Base-by-base conservation (phyloP, 495 filamentous ascomycete genomes). In the Penicillium egyptiacum region DNA sequence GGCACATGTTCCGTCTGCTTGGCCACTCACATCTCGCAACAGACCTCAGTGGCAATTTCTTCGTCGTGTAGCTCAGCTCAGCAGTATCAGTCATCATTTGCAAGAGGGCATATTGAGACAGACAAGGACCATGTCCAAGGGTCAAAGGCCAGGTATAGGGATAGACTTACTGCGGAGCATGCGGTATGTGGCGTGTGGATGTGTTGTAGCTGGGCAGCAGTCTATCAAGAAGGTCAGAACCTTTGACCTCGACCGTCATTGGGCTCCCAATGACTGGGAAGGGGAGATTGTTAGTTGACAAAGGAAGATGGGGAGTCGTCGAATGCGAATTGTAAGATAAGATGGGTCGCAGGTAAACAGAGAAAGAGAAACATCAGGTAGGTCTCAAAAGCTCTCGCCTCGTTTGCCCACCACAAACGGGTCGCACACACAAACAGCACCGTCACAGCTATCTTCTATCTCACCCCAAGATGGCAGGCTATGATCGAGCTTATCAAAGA, bases 41-140 rank as follows among this genome's bases (percentile, higher is more conserved):
- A 46, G 44, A 46, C n/a, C n/a, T n/a, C n/a, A n/a, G 25, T 46
- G 44, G 30, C 44, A 46, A 46, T 12, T 46, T 28, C n/a, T 17
- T n/a, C 25, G 16, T 17, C 44, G 19, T 28, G 25, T 46, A n/a
- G 16, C 22, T 28, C 8, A n/a, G 42, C 5, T 12, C 11, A 26
- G 1, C 1, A 10, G 0, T 4, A 4, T 14, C 16, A 5, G 6
- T 45, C 44, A 28, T 46, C 44, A 46, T 46, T 26, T 46, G 44
- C 16, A 25, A 28, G 14, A 46, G 5, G 25, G 16, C 1, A 28
- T n/a, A 9, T n/a, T 4, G 16, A 26, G 14, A 28, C 23, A 46
- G 16, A 28, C 23, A 22, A 46, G 25, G 25, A 16, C 28, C 14
- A 11, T 28, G 1, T 28, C 6, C 8, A 28, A 28, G 44, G 5